Evolutionary conservation across 352 stramenopile species (phyloP).

Genomic region (Globisporangium solare): DNA sequence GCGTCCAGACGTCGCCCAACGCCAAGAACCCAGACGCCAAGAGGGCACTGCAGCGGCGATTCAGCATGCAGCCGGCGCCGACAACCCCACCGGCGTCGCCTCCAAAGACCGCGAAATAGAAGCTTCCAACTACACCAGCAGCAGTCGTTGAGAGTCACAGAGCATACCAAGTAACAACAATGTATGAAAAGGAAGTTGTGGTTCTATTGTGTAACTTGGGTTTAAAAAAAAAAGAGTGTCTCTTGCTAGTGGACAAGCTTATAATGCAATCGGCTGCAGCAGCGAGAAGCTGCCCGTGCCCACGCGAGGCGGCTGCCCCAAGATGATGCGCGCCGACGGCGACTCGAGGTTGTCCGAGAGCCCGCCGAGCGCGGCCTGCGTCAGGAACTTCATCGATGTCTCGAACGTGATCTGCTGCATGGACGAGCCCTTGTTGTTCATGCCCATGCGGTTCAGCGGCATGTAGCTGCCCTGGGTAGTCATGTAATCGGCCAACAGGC

Average conservation of each 20-base stretch:
- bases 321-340: slow-evolving; percentile 93
- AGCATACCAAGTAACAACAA: background rate
- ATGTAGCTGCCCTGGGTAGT: slow-evolving; percentile 96
- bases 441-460: slow-evolving; percentile 97
- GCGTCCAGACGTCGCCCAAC: slow-evolving; percentile 22
- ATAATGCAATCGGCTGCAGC: slow-evolving; percentile 83
- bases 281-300: slow-evolving; percentile 96
- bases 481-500: slow-evolving; percentile 99
- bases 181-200: background rate
- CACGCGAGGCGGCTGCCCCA: slow-evolving; percentile 92
- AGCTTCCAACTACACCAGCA: too few relatives aligned
- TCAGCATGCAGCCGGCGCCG: slow-evolving; percentile 26
- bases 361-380: slow-evolving; percentile 90
- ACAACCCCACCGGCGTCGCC: slow-evolving; percentile 9
- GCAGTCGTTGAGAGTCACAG: too few relatives aligned
- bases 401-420: slow-evolving; percentile 99
- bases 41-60: slow-evolving; percentile 30
- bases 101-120: background rate
- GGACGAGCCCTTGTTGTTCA: slow-evolving; percentile 93
- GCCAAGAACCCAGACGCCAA: slow-evolving; percentile 15
- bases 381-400: slow-evolving; percentile 98
- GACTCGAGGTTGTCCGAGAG: slow-evolving; percentile 89
- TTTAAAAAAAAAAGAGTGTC: background rate
- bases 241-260: slow-evolving; percentile 13
- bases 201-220: background rate